These are phyloP conservation scores for Plenodomus biglobosus DNA, from an alignment of 2,329 filamentous ascomycete species.

Conservation along the genomic window DNA sequence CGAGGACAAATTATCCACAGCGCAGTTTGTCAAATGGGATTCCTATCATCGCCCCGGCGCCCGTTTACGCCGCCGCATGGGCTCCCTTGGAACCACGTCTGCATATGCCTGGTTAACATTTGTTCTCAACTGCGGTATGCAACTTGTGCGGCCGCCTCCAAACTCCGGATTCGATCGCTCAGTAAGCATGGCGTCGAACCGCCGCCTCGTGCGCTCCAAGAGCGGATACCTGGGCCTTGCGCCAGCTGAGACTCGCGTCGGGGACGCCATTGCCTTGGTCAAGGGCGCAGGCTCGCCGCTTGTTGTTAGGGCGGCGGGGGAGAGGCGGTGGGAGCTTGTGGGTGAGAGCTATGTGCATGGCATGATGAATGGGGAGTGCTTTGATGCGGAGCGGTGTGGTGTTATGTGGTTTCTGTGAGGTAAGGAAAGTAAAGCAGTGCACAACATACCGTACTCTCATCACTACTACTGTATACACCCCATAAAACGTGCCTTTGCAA, in stretches of 20 bases:
- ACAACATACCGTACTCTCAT: no score
- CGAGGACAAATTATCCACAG: background rate
- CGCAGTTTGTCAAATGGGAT: background rate
- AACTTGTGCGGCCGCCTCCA: constrained; percentile 2
- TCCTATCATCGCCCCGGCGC: constrained; percentile 2
- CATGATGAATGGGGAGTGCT: constrained; percentile 13
- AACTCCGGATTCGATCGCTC: constrained; percentile 13
- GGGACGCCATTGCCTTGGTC: constrained; percentile 13
- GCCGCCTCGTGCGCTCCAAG: constrained; percentile 13
- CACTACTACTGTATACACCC: no score
- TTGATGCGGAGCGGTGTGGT: constrained; percentile 4
- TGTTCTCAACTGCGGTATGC: constrained; percentile 4
- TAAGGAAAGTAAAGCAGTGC: background rate
- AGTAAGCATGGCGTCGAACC: constrained; percentile 10
- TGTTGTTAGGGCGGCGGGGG: constrained; percentile 1
- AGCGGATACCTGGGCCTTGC: constrained; percentile 16
- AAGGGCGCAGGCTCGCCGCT: constrained; percentile 15
- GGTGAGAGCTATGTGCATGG: constrained; percentile 17
- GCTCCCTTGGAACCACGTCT: constrained; percentile 9
- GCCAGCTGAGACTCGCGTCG: constrained; percentile 7
- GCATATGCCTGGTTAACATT: constrained; percentile 5
- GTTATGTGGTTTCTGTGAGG: constrained; percentile 11
- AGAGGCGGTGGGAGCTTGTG: constrained; percentile 5
- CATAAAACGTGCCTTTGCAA: no score
- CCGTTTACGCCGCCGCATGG: constrained; percentile 3